Percentiles rank a stretch among this genome's conserved stretches.
phyloP scores from a whole-genome alignment of 768 basidiomycete species.

The Leccinum boreale region DNA sequence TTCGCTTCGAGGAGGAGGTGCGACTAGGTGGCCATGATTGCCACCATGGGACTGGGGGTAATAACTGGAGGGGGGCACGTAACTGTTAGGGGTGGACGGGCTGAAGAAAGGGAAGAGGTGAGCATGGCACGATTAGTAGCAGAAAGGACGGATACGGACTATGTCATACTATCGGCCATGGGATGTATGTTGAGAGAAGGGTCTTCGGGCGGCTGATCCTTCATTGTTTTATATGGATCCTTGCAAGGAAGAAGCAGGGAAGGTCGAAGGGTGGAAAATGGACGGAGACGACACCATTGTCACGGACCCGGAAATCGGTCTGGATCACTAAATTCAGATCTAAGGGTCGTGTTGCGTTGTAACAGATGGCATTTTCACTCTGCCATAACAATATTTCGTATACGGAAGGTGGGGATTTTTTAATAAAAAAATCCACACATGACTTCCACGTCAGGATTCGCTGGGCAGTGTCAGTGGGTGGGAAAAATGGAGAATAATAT shows the following conservation, averaged over 20 bases:
- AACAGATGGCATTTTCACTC: constrained; percentile 40
- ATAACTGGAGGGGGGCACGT: constrained; percentile 41
- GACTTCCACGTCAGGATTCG: constrained; percentile 28
- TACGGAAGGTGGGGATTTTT: constrained; percentile 44
- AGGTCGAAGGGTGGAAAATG: constrained; percentile 37
- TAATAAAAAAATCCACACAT: constrained; percentile 36
- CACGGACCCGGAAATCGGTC: constrained; percentile 40
- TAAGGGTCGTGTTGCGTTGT: constrained; percentile 65
- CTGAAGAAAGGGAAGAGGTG: constrained; percentile 26
- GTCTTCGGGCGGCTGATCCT: constrained; percentile 35
- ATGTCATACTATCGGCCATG: constrained; percentile 54
- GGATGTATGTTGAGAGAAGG: constrained; percentile 38
- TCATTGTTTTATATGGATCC: constrained; percentile 50
- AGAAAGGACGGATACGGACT: constrained; percentile 39
- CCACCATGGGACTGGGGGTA: constrained; percentile 31
- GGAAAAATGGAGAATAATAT: constrained; percentile 13
- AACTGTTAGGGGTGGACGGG: constrained; percentile 38
- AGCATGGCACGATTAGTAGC: constrained; percentile 8
- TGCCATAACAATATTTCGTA: constrained; percentile 40
- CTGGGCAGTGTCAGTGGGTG: constrained; percentile 21
- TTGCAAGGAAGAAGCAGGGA: constrained; percentile 30
- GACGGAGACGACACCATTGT: constrained; percentile 39
- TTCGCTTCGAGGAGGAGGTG: constrained; percentile 47
- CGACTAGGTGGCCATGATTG: constrained; percentile 45
- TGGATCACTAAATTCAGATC: constrained; percentile 67